A percentile compares a stretch with the other conserved stretches of the same genome.
Evolutionary conservation across 2,329 filamentous ascomycete genomes (phyloP).

Genomic region (Fusarium brevicatenulatum): DNA sequence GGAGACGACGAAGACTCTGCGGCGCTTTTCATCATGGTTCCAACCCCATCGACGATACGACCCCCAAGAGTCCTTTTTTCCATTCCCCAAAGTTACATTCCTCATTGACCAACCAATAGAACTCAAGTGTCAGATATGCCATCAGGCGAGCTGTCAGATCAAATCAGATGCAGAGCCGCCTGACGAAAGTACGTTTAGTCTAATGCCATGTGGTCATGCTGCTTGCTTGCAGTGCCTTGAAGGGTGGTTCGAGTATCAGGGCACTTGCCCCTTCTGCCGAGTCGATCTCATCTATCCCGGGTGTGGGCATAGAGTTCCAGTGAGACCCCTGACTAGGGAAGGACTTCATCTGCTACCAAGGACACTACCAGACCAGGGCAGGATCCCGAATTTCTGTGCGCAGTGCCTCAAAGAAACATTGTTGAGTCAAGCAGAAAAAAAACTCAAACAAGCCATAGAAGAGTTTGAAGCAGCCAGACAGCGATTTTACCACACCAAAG

Average conservation of each 20-base stretch:
- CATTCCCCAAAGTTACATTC: constrained; percentile 45
- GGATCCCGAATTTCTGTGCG: constrained; percentile 41
- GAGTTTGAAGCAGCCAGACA: constrained; percentile 27
- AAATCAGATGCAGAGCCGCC: constrained; percentile 19
- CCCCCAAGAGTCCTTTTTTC: constrained; percentile 38
- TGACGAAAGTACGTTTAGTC: constrained; percentile 37
- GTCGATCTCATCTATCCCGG: constrained; percentile 39
- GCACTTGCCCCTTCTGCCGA: constrained; percentile 51
- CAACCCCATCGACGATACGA: constrained; percentile 33
- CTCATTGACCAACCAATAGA: constrained; percentile 39
- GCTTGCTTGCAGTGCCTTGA: constrained; percentile 46
- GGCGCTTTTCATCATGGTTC: constrained; percentile 28
- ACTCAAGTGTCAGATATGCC: constrained; percentile 44
- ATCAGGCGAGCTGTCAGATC: constrained; percentile 31
- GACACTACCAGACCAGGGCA: constrained; percentile 47
- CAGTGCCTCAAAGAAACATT: constrained; percentile 26
- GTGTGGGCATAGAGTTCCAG: constrained; percentile 46
- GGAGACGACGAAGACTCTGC: constrained; percentile 17
- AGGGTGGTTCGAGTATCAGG: constrained; percentile 40
- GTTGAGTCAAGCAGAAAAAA: constrained; percentile 13
- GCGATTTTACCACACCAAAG: constrained; percentile 19
- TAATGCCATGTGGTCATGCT: constrained; percentile 52
- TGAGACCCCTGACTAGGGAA: constrained; percentile 42
- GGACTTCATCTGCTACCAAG: constrained; percentile 48
- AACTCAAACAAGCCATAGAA: constrained; percentile 17